Base-by-base conservation (phyloP, 805 yeast species). In the Yarrowia deformans region DNA sequence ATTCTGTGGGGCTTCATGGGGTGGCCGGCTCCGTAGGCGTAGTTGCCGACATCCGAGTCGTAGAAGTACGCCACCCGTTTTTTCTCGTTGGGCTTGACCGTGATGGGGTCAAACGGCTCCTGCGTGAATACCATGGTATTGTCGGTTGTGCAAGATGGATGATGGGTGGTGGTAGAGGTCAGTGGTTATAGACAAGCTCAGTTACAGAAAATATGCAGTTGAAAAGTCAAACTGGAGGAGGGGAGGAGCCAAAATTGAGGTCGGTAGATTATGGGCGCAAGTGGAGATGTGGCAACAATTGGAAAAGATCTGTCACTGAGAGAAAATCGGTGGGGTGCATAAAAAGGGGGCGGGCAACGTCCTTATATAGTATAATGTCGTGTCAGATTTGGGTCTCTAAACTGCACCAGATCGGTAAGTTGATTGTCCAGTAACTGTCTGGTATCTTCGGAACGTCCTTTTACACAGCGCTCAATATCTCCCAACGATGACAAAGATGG, bases 1-100 rank as follows among this genome's bases (percentile, higher is more conserved):
- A 95, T 93, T 77, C 99, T 88, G 79, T 94, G 98, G 32, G 99
- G 99, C 78, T 95, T 95, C 99, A 95, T 95, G 49, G 98, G 98
- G 79, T 95, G 99, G 37, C 97, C 97, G 5, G 97, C 95, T 69
- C 98, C 98, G 77, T 95, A 95, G 55, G 98, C 97, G 80, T 94
- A 94, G 81, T 95, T 95, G 43, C 98, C 98, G 60, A 95, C 97
- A 78, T 94, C 99, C 37, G 97, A 63, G 56, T 63, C 68, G 56
- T 63, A 63, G 18, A 63, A 63, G 48, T 63, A 63, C 37, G 68
- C 68, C 55, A 63, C 68, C 55, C 68, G 68, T 23, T 63, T 63
- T n/a, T 63, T 63, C 16, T 63, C 68, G 56, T 63, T 63, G 46
- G 68, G 68, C 68, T 63, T 63, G 56, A 63, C 68, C 55, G 68